phyloP scores from a whole-genome alignment of 192 early-diverging fungal species.

The Coemansia sp. region DNA sequence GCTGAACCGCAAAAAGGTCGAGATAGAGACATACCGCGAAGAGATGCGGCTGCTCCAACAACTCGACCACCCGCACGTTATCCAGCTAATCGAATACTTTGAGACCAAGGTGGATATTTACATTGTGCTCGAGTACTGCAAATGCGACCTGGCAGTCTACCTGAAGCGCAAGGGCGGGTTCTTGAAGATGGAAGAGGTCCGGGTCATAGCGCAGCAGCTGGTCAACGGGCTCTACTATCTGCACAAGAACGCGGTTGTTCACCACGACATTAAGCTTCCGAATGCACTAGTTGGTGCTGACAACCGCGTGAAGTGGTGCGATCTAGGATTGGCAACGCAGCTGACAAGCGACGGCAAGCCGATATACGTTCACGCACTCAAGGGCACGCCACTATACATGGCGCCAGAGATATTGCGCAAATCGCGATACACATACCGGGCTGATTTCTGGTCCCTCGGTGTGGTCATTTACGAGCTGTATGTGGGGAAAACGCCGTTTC shows the following conservation, averaged over 20 bases:
- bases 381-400: constrained; percentile 54
- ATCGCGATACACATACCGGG: constrained; percentile 53
- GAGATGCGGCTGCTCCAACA: constrained; percentile 53
- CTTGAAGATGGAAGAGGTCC: constrained; percentile 45
- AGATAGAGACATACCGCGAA: constrained; percentile 54
- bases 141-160: constrained; percentile 48
- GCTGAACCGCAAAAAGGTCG: constrained; percentile 29
- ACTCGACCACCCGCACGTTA: constrained; percentile 51
- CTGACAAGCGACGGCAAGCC: constrained; percentile 43
- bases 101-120: constrained; percentile 49
- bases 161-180: constrained; percentile 41
- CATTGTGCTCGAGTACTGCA: constrained; percentile 56
- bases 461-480: constrained; percentile 57
- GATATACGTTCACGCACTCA: constrained; percentile 43
- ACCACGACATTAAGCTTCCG: constrained; percentile 70
- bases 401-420: constrained; percentile 49
- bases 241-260: constrained; percentile 67
- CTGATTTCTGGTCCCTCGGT: constrained; percentile 55
- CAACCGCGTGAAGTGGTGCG: constrained; percentile 57
- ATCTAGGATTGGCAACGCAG: constrained; percentile 56
- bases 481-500: constrained; percentile 53
- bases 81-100: constrained; percentile 55
- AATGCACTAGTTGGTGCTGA: constrained; percentile 67
- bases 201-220: constrained; percentile 53
- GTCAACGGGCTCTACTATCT: constrained; percentile 64